A percentile compares a stretch with the other conserved stretches of the same genome.
phyloP scores from a whole-genome alignment of 73 alveolate genomes.

The Paramecium tetraurelia region DNA sequence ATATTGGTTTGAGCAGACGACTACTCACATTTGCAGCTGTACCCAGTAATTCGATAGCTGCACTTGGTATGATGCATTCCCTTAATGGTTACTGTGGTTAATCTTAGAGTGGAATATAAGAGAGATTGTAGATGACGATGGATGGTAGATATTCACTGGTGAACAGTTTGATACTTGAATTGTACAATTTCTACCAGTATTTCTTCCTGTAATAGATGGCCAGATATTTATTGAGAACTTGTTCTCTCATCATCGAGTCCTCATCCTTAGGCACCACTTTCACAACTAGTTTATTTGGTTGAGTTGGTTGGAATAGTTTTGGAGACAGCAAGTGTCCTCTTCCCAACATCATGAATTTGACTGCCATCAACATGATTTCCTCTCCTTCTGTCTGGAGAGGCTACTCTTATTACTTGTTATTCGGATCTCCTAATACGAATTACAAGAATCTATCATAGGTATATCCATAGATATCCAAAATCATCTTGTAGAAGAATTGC shows the following conservation, averaged over 20 bases:
- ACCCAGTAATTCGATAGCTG: constrained; percentile 43
- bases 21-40: constrained; percentile 34
- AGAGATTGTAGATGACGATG: neutral
- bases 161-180: neutral
- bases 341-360: neutral
- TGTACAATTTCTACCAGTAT: neutral
- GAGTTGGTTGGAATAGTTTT: neutral
- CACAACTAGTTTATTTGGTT: neutral
- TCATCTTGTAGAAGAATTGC: neutral
- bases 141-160: constrained; percentile 37
- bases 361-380: constrained; percentile 20
- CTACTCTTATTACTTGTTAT: neutral
- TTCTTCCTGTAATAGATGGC: neutral
- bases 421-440: neutral
- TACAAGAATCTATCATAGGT: constrained; percentile 1
- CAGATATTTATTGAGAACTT: neutral
- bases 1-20: neutral
- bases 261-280: neutral
- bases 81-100: neutral
- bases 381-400: neutral
- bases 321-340: neutral
- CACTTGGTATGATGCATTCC: constrained; percentile 40
- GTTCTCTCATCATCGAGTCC: neutral
- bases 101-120: constrained; percentile 2
- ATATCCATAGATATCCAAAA: neutral